Base-by-base conservation (phyloP, 805 yeast genomes). In the Saturnispora diversa region DNA sequence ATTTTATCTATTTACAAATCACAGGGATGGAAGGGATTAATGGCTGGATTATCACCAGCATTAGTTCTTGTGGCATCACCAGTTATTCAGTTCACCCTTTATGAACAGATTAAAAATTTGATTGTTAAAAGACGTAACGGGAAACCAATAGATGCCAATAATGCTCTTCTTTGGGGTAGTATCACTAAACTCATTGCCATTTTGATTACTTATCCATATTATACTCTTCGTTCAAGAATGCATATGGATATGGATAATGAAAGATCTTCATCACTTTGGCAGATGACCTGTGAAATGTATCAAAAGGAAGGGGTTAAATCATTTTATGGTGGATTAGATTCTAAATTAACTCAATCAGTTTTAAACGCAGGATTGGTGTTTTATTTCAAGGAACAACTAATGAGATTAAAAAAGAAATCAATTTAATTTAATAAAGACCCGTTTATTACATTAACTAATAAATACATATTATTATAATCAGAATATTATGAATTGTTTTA, bases 101-200 rank as follows among this genome's bases (percentile, higher is more conserved):
- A 82, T 59, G 97, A 88, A 63, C 95, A 87, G 61, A 60, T 84
- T 52, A 80, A 81, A 55, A 84, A 83, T 50, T 50, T 70, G 15
- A 68, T 87, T 13, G 67, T 77, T 40, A 75, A 70, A 43, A 12
- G 37, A 8, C 40, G 39, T n/a, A 66, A 63, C 29, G 56, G 52
- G 21, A 71, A 75, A 31, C 75, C 78, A 39, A 63, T 82, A 45
- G 73, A 82, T 5, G 76, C 95, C 3, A 50, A 70, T 24, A 86
- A 86, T 62, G 94, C 95, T 4, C 84, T 88, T 54, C 62, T 83
- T 47, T 68, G 87, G 44, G 97, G 97, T 20, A 95, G 96, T 1
- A 58, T 88, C 31, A 94, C 95, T 20, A 88, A 88, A 63, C 69
- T 88, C 49, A 69, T 83, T 43, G 95, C 97, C n/a, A 88, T 96